Evolutionary conservation across 2,329 filamentous ascomycete genomes (phyloP).

Genomic region (Tolypocladium sp.): DNA sequence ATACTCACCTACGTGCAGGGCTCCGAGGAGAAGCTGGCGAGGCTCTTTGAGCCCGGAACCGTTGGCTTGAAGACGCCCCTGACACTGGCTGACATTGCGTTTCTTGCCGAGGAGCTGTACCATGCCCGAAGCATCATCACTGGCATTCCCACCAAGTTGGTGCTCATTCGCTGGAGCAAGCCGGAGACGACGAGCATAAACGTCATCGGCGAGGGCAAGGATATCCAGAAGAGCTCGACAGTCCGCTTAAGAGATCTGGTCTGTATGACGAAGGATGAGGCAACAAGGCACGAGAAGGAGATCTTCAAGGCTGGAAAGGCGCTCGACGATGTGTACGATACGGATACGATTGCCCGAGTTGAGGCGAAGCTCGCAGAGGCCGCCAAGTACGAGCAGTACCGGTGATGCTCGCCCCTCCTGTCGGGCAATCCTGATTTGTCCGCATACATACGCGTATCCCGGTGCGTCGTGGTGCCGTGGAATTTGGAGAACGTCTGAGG

Average conservation of each 20-base stretch:
- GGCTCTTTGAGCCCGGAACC: constrained; percentile 21
- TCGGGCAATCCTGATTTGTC: neutral
- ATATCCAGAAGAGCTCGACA: constrained; percentile 70
- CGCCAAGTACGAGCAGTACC: constrained; percentile 45
- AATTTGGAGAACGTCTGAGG: neutral
- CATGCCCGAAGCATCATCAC: constrained; percentile 75
- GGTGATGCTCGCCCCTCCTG: constrained; percentile 12
- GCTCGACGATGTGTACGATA: constrained; percentile 66
- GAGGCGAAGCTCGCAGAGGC: constrained; percentile 60
- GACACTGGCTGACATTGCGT: constrained; percentile 72
- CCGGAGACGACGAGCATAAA: constrained; percentile 50
- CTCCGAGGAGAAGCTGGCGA: constrained; percentile 66
- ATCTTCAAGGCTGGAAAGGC: constrained; percentile 61
- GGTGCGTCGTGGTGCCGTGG: neutral
- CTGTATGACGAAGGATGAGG: constrained; percentile 90
- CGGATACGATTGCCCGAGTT: constrained; percentile 56
- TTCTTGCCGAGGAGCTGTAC: constrained; percentile 84
- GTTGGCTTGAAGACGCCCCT: constrained; percentile 73
- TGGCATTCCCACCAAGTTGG: constrained; percentile 69
- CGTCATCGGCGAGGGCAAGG: constrained; percentile 51
- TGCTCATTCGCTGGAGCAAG: constrained; percentile 71
- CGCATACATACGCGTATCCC: neutral
- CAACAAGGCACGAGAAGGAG: constrained; percentile 67
- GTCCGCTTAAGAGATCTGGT: constrained; percentile 65
- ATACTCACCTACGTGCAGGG: constrained; percentile 69